These are phyloP conservation scores for Thermomyces lanuginosus DNA, from an alignment of 2,329 filamentous ascomycete genomes.

Conservation along the genomic window DNA sequence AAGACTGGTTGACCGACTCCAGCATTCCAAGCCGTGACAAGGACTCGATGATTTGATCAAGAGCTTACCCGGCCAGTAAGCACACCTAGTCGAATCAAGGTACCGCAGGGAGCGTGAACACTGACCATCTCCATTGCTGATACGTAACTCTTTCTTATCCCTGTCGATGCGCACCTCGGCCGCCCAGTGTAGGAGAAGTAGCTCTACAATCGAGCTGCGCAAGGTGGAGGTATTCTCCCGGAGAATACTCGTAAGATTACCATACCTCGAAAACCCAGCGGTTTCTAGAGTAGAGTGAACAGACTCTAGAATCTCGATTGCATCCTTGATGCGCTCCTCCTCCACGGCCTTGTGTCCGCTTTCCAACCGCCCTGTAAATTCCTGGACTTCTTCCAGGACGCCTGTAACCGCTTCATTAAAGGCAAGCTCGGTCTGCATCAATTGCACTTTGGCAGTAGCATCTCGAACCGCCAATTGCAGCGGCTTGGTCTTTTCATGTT, in stretches of 20 bases:
- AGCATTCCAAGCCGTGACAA: slow-evolving; percentile 19
- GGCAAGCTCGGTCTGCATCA: slow-evolving; percentile 42
- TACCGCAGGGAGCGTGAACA: slow-evolving; percentile 8
- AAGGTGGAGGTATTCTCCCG: slow-evolving; percentile 49
- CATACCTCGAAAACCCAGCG: slow-evolving; percentile 17
- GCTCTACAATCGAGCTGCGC: slow-evolving; percentile 48
- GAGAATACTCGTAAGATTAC: slow-evolving; percentile 38
- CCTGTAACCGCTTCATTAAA: slow-evolving; percentile 40
- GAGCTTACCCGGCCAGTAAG: slow-evolving; percentile 2
- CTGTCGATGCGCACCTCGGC: slow-evolving; percentile 48
- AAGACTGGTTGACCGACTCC: slow-evolving; percentile 14
- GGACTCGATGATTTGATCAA: slow-evolving; percentile 11
- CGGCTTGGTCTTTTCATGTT: slow-evolving; percentile 53
- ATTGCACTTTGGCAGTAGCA: slow-evolving; percentile 36
- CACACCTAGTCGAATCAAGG: background rate
- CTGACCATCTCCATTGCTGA: slow-evolving; percentile 40
- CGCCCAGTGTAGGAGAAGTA: slow-evolving; percentile 55
- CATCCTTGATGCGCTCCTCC: slow-evolving; percentile 28
- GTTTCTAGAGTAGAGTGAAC: slow-evolving; percentile 18
- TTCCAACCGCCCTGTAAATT: slow-evolving; percentile 34
- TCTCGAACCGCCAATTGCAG: slow-evolving; percentile 50
- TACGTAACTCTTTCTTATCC: slow-evolving; percentile 37
- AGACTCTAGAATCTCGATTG: slow-evolving; percentile 34
- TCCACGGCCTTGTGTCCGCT: slow-evolving; percentile 30
- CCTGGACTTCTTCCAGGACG: slow-evolving; percentile 35